phyloP scores from a whole-genome alignment of 805 yeast species.

The Pichia gijzeniarum region DNA sequence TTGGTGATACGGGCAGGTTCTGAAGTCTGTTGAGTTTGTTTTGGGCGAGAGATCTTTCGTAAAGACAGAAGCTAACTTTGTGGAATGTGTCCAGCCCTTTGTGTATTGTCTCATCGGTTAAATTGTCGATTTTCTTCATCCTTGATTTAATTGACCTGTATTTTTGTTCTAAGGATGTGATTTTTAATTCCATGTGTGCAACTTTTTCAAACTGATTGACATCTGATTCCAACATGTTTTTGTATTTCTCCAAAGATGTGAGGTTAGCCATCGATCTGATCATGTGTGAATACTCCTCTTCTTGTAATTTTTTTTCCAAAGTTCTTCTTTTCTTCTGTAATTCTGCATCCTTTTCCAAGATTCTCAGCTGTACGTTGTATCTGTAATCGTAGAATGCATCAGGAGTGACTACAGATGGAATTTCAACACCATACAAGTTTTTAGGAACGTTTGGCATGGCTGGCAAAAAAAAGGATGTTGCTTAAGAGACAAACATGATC shows the following conservation, averaged over 20 bases:
- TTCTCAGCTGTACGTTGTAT: background rate
- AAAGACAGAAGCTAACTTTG: no score
- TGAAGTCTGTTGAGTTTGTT: no score
- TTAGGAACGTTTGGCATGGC: background rate
- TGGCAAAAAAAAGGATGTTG: background rate
- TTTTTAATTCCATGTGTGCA: no score
- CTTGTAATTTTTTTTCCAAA: background rate
- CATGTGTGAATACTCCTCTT: background rate
- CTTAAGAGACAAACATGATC: background rate
- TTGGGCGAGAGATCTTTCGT: no score
- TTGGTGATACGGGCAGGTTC: no score
- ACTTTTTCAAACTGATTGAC: no score
- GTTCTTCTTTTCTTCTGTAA: background rate
- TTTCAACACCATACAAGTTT: slow-evolving; percentile 1
- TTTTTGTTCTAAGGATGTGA: no score
- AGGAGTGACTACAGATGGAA: background rate
- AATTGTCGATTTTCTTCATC: no score
- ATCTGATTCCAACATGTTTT: background rate
- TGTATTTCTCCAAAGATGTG: background rate
- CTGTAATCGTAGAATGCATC: background rate
- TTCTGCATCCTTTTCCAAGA: background rate
- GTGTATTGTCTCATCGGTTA: no score
- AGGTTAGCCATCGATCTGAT: background rate
- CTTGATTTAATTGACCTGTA: no score
- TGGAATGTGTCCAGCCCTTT: no score